phyloP scores from a whole-genome alignment of 169 alveolate genomes.

The Amoebophrya sp. region DNA sequence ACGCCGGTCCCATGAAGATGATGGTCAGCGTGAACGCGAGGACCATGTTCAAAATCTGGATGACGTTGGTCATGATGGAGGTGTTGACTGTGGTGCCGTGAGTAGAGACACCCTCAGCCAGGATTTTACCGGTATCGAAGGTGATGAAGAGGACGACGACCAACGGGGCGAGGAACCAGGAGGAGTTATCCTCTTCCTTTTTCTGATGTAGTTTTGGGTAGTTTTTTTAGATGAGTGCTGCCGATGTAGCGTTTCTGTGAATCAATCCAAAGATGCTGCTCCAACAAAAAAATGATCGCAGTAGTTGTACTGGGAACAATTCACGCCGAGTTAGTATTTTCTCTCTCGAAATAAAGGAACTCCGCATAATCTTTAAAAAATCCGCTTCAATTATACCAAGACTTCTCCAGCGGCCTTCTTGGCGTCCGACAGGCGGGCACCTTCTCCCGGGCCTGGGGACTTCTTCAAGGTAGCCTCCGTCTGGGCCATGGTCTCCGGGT shows the following conservation, averaged over 20 bases:
- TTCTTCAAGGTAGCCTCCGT: not conserved
- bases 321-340: not conserved
- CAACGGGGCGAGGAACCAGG: not conserved
- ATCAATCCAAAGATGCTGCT: not conserved
- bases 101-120: not conserved
- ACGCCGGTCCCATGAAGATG: not conserved
- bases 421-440: not conserved
- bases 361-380: not conserved
- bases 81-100: constrained; percentile 1
- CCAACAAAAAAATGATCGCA: not conserved
- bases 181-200: not conserved
- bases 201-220: not conserved
- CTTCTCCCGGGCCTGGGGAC: not conserved
- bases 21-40: constrained; percentile 1
- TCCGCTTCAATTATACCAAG: not conserved
- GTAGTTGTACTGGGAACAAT: not conserved
- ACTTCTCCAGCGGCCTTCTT: constrained; percentile 22
- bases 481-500: not conserved
- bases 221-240: not conserved
- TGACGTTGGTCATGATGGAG: not conserved
- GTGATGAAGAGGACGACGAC: not conserved
- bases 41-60: not conserved
- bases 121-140: not conserved
- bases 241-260: not conserved
- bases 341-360: not conserved